These are phyloP conservation scores for Ustilago shanxiensis DNA, from an alignment of 1,284 basidiomycete species.

Conservation along the genomic window DNA sequence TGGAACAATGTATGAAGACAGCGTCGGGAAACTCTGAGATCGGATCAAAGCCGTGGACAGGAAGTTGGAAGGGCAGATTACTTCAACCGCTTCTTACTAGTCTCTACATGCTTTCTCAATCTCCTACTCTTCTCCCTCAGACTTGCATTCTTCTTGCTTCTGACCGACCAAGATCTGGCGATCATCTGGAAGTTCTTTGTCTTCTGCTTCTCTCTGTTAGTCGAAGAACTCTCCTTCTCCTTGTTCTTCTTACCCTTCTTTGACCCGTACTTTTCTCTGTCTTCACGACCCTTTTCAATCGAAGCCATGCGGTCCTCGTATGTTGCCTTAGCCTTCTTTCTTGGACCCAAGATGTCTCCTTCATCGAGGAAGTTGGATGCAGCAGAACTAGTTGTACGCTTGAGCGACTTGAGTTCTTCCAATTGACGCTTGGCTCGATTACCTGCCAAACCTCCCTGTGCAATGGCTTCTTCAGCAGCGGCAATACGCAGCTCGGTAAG, in stretches of 20 bases:
- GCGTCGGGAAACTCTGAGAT: neutral
- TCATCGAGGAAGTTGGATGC: conserved; percentile 69
- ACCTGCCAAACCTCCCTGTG: conserved; percentile 56
- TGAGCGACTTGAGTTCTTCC: conserved; percentile 76
- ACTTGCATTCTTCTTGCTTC: conserved; percentile 66
- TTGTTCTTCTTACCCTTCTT: conserved; percentile 70
- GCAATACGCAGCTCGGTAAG: conserved; percentile 86
- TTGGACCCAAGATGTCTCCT: conserved; percentile 84
- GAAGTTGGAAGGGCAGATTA: conserved; percentile 11
- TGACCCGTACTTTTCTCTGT: conserved; percentile 89
- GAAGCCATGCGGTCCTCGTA: conserved; percentile 95
- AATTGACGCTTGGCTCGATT: conserved; percentile 60
- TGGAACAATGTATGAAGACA: neutral
- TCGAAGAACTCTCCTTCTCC: conserved; percentile 60
- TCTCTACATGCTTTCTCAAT: conserved; percentile 64
- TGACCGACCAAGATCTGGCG: conserved; percentile 60
- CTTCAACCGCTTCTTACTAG: conserved; percentile 61
- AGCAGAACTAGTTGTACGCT: conserved; percentile 73
- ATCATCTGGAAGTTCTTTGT: conserved; percentile 69
- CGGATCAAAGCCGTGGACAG: neutral
- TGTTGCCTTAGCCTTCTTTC: conserved; percentile 92
- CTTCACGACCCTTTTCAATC: conserved; percentile 92
- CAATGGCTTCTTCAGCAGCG: conserved; percentile 79
- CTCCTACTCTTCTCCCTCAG: conserved; percentile 64
- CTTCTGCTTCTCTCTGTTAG: conserved; percentile 65